Conservation (phyloP, 2,329 filamentous ascomycete species). For the Phaeosphaeria sp. region DNA sequence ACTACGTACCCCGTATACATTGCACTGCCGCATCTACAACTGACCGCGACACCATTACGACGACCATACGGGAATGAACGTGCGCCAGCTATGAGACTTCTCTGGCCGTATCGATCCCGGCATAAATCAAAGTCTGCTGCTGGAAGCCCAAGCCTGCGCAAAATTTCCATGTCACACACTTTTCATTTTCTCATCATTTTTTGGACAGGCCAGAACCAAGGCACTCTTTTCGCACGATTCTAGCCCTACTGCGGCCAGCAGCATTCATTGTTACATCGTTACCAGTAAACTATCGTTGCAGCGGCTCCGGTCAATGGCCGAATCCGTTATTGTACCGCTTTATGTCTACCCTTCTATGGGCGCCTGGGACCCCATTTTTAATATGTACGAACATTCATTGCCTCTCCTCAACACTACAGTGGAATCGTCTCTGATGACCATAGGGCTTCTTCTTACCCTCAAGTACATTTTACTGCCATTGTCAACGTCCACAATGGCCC, state of each 20-base stretch:
- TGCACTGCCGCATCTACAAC: slow-evolving; percentile 30
- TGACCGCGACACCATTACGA: slow-evolving; percentile 22
- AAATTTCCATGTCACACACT: slow-evolving; percentile 8
- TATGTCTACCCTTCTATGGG: slow-evolving; percentile 57
- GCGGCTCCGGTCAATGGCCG: slow-evolving; percentile 19
- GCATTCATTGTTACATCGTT: background rate
- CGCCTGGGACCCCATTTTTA: slow-evolving; percentile 55
- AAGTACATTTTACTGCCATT: slow-evolving; percentile 57
- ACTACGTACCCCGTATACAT: slow-evolving; percentile 31
- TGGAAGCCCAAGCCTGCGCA: slow-evolving; percentile 22
- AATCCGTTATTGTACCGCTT: slow-evolving; percentile 55
- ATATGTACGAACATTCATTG: slow-evolving; percentile 44
- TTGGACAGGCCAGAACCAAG: background rate
- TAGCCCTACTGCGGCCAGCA: background rate
- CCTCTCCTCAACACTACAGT: slow-evolving; percentile 1
- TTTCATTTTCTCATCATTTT: slow-evolving; percentile 2
- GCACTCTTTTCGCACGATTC: background rate
- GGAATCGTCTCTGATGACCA: slow-evolving; percentile 14
- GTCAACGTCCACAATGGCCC: slow-evolving; percentile 58
- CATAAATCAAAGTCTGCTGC: slow-evolving; percentile 14
- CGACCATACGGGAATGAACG: slow-evolving; percentile 25
- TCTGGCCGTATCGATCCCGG: slow-evolving; percentile 19
- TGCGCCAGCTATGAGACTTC: slow-evolving; percentile 18
- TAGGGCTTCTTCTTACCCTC: slow-evolving; percentile 41
- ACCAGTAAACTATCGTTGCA: slow-evolving; percentile 11